Percentiles rank a stretch among this genome's conserved stretches.
Evolutionary conservation across 345 rosid species (phyloP).

Genomic region (Noccaea caerulescens): DNA sequence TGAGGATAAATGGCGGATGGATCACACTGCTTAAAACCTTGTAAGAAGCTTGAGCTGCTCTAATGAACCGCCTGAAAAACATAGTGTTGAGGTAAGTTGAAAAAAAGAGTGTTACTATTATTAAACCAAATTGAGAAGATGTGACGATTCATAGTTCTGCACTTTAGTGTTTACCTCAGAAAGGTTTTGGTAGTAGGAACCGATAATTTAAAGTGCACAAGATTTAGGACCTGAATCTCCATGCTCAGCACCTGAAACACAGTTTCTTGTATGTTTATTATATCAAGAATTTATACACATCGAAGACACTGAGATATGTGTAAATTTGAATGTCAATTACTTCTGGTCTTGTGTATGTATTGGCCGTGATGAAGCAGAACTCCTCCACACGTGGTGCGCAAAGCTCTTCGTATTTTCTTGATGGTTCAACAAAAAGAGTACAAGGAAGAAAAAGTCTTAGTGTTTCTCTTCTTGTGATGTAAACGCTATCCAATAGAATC

Average conservation of each 20-base stretch:
- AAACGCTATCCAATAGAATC: constrained; percentile 23
- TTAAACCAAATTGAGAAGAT: constrained; percentile 22
- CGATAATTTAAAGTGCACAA: constrained; percentile 69
- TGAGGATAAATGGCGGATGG: background rate
- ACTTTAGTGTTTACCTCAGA: constrained; percentile 63
- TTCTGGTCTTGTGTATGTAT: constrained; percentile 79
- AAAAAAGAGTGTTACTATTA: background rate
- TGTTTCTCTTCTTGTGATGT: constrained; percentile 14
- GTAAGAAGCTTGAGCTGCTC: constrained; percentile 75
- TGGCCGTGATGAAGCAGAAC: constrained; percentile 92
- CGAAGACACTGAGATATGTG: constrained; percentile 7
- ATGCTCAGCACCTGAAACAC: constrained; percentile 79
- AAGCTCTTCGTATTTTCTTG: constrained; percentile 91
- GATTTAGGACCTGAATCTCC: constrained; percentile 77
- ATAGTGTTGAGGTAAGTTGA: constrained; percentile 16
- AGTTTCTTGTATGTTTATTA: constrained; percentile 33
- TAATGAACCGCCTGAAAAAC: constrained; percentile 77
- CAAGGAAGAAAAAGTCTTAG: constrained; percentile 33
- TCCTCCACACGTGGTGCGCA: constrained; percentile 89
- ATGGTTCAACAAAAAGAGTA: constrained; percentile 39
- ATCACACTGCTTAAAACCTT: constrained; percentile 51
- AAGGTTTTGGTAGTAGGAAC: constrained; percentile 86
- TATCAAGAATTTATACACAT: constrained; percentile 35
- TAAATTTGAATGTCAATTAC: constrained; percentile 44
- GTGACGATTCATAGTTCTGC: constrained; percentile 10